Evolutionary conservation across 1,139 yeast genomes (phyloP), one percentile per base, ranked within the genome.

Genomic region (Suhomyces maxii): DNA sequence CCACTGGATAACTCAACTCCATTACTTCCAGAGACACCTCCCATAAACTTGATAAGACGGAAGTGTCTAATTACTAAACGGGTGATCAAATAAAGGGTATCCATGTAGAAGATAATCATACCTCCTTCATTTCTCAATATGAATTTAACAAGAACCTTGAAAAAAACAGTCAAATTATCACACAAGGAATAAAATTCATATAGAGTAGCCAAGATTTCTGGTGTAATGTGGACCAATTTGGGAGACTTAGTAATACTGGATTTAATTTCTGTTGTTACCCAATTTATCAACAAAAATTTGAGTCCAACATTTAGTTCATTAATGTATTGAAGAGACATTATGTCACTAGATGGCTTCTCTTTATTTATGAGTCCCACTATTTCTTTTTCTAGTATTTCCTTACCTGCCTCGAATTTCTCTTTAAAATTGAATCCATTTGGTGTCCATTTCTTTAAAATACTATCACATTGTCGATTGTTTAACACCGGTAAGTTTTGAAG

Each of bases 401-500:
- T 68, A 0, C 75, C 75, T 6, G 46, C 30, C 7, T 69, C 67
- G 46, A 71, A 69, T 37, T 57, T 58, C 6, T 56, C 61, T 25
- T 60, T 60, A 57, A 77, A 68, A 61, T 75, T 58, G 59, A 62
- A 61, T 1, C 65, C 64, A 10, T 57, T 55, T 0, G 61, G 56
- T 8, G 67, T 55, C 77, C 76, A 63, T 60, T 76, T 71, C 47
- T 65, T 70, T 36, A 79, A 57, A 23, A 80, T 78, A 51, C 71
- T 78, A 45, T 74, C 78, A 49, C 80, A 73, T 53, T 79, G 83
- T 36, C 74, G 71, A 53, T 79, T 79, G 48, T 75, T 75, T 37
- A 76, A 53, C 1, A 72, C 74, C 0, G 88, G 88, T 13, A 85
- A 61, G 50, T 82, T 82, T 51, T 73, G 69, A 32, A 85, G 63